Base-by-base conservation (phyloP, 495 filamentous ascomycete species). In the Zalerion maritima region DNA sequence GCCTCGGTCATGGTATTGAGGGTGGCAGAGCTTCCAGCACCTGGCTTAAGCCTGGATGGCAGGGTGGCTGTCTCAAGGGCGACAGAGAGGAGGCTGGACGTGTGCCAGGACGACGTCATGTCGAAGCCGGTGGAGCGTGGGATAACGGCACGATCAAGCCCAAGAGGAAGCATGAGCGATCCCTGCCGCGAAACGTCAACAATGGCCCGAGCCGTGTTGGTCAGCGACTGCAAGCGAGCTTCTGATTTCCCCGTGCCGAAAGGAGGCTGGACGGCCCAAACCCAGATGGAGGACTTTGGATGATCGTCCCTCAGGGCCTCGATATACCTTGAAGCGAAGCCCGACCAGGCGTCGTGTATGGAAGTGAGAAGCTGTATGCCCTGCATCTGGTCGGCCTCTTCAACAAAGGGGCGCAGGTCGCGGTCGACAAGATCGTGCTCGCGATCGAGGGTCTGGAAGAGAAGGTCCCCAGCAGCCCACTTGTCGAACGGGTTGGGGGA, bases 311-410 rank as follows among this genome's bases (percentile, higher is more conserved):
- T 55, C 21, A 99, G 43, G 17, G 72, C 60, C 43, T 94, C 83
- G 11, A 91, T 43, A 57, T 92, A 94, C 43, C 61, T 62, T 3
- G 74, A 58, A 6, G 78, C 66, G 50, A 94, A 94, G 0, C 86
- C 85, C 32, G 81, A 84, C 91, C 89, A 99, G 2, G 81, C 86
- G 63, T 93, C 84, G 47, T 94, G 85, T 6, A 77, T 55, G 7
- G 71, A 65, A 0, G 79, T 64, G 28, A 94, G 66, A 13, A 96
- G 43, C 43, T 96, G 85, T 17, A 99, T 51, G 0, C 75, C 87
- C 46, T 94, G 85, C 53, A 96, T 60, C 34, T 81, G 74, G 48
- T 99, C 89, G 35, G 85, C 89, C 53, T 94, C 89, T 54, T 99
- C 89, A 1, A 73, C 71, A 44, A 93, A 92, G 1, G 70, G 69